Evolutionary conservation across 2,329 filamentous ascomycete genomes (phyloP).

Genomic region (Aspergillus unguis): DNA sequence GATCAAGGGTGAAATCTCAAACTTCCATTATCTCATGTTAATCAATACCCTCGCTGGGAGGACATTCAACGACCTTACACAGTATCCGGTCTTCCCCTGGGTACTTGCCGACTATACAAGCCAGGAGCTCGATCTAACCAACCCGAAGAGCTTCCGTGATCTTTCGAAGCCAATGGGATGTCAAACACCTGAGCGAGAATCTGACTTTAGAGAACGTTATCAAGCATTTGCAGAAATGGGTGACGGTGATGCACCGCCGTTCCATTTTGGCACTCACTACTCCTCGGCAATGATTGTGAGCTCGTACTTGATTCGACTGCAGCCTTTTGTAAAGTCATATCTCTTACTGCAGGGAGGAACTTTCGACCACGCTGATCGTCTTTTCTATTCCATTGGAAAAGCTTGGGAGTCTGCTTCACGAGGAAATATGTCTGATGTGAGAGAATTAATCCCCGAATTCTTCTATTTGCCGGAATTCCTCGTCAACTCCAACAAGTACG

Average conservation of each 20-base stretch:
- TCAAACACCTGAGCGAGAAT: slow-evolving; percentile 71
- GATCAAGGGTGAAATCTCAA: slow-evolving; percentile 92
- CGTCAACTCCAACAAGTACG: slow-evolving; percentile 88
- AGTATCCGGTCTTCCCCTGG: slow-evolving; percentile 98
- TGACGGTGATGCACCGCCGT: slow-evolving; percentile 69
- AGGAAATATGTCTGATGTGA: slow-evolving; percentile 88
- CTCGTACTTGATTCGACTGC: slow-evolving; percentile 89
- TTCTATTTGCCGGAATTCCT: slow-evolving; percentile 95
- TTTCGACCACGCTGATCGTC: slow-evolving; percentile 91
- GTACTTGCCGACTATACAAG: slow-evolving; percentile 94
- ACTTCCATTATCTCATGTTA: slow-evolving; percentile 98
- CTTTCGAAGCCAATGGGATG: slow-evolving; percentile 95
- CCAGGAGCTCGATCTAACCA: slow-evolving; percentile 79
- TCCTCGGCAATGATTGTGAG: slow-evolving; percentile 99
- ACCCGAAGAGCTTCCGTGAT: slow-evolving; percentile 84
- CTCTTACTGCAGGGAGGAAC: slow-evolving; percentile 90
- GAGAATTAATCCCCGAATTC: slow-evolving; percentile 94
- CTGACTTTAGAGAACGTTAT: slow-evolving; percentile 79
- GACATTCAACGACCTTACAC: slow-evolving; percentile 96
- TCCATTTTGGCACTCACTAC: slow-evolving; percentile 98
- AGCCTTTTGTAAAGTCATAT: slow-evolving; percentile 95
- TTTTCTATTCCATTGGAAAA: slow-evolving; percentile 90
- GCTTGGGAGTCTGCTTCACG: slow-evolving; percentile 88
- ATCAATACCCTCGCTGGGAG: slow-evolving; percentile 96
- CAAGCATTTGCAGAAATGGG: slow-evolving; percentile 86